Conservation (phyloP, 768 basidiomycete genomes). For the Pulveroboletus sp. region DNA sequence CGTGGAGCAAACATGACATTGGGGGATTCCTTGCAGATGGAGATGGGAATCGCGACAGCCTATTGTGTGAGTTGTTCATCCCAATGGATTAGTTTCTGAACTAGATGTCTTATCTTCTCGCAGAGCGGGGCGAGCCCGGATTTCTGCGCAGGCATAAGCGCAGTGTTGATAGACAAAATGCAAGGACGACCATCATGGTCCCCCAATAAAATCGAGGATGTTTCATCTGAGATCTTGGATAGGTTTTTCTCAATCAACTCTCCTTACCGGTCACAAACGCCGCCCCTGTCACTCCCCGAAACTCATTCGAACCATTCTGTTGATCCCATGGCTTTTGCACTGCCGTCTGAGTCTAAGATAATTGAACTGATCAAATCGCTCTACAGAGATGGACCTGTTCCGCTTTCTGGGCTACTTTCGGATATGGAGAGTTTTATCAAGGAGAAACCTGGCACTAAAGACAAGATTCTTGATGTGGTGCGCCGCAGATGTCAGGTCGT, state of each 20-base stretch:
- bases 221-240: constrained; percentile 52
- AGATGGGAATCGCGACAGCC: constrained; percentile 83
- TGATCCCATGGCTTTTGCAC: constrained; percentile 40
- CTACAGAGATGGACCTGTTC: constrained; percentile 40
- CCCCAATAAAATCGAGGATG: constrained; percentile 58
- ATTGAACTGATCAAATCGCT: constrained; percentile 47
- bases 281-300: constrained; percentile 42
- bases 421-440: constrained; percentile 21
- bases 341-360: constrained; percentile 80
- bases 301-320: constrained; percentile 25
- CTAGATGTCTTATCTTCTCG: constrained; percentile 11
- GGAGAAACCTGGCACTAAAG: constrained; percentile 55
- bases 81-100: constrained; percentile 6
- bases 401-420: constrained; percentile 21
- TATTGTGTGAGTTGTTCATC: constrained; percentile 66
- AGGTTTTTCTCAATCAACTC: constrained; percentile 67
- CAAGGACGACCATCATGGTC: constrained; percentile 63
- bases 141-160: constrained; percentile 76
- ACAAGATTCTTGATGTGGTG: constrained; percentile 77
- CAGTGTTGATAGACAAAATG: constrained; percentile 55
- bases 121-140: constrained; percentile 79
- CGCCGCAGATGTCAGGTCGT: constrained; percentile 60
- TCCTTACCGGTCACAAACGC: constrained; percentile 41
- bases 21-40: constrained; percentile 71
- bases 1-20: constrained; percentile 62